phyloP scores from a whole-genome alignment of 169 alveolate genomes.

The Cyclospora cayetanensis region DNA sequence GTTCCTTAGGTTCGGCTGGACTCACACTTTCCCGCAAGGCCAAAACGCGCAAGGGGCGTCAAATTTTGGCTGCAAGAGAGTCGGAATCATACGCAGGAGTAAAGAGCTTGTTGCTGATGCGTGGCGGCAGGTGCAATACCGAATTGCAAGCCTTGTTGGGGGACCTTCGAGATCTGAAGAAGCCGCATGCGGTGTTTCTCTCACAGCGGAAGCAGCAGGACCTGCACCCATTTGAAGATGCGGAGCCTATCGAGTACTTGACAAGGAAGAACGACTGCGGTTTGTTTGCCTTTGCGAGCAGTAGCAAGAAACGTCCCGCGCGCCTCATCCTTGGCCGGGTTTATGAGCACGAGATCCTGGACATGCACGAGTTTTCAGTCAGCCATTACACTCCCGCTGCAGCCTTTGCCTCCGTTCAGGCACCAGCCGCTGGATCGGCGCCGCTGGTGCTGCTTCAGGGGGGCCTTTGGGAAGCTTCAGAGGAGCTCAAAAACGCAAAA shows the following conservation, averaged over 20 bases:
- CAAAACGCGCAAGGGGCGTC: conserved; percentile 65
- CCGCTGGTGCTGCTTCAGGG: conserved; percentile 71
- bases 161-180: conserved; percentile 57
- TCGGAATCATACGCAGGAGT: neutral
- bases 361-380: conserved; percentile 64
- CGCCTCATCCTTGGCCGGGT: conserved; percentile 59
- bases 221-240: conserved; percentile 67
- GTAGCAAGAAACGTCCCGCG: conserved; percentile 68
- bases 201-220: conserved; percentile 11
- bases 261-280: conserved; percentile 72
- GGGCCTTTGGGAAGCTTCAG: conserved; percentile 41
- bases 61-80: conserved; percentile 14
- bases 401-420: conserved; percentile 1
- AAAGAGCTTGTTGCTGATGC: conserved; percentile 41
- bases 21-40: conserved; percentile 12
- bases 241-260: conserved; percentile 14
- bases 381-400: neutral
- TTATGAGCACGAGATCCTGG: conserved; percentile 49
- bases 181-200: conserved; percentile 58
- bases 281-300: conserved; percentile 31
- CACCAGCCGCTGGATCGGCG: conserved; percentile 47
- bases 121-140: conserved; percentile 8
- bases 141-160: conserved; percentile 2
- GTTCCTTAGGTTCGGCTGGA: neutral
- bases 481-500: neutral